Base-by-base conservation (phyloP, 2,329 filamentous ascomycete genomes). In the Beauveria bassiana region DNA sequence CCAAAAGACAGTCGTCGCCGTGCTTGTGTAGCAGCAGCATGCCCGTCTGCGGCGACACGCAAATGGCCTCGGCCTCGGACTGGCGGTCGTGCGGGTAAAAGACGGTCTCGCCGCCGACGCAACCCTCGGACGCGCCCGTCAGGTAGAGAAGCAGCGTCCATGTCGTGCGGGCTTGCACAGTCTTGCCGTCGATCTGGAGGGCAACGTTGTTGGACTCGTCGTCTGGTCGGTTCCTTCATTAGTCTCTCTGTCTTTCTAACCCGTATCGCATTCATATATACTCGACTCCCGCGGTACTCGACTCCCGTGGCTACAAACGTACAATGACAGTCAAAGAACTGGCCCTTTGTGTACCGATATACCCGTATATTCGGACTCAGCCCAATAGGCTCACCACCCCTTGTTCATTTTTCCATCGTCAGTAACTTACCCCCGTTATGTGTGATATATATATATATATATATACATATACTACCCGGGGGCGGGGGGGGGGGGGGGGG, bases 301-400 rank as follows among this genome's bases (percentile, higher is more conserved):
- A 12, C 20, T 47, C 5, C 12, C 1, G 20, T 12, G 43, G 3
- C 9, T 20, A 16, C 2, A 8, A 20, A 68, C 88, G 68, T 82
- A 93, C 91, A 97, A 72, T 97, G 93, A 68, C 90, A 88, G 70
- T 92, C 92, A 72, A 97, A 97, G 72, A 93, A 96, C 71, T 97
- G 92, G 0, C 90, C 91, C 66, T 88, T 84, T 1, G 82, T 84
- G 73, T 97, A 97, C 24, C 93, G 84, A 75, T 97, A 97, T 34
- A 97, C 85, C 40, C 93, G 82, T 61, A 97, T 96, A 66, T 96
- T 96, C 9, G 90, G 86, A 73, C 91, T 96, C 63, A 97, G 75
- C 0, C 92, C 92, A n/a, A 96, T 76, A 0, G 90, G 85, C 55
- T 91, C 82, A 31, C 92, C 92, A 62, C 90, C 91, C 90, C 91